Evolutionary conservation across 257 asterid genomes (phyloP).

Genomic region (Fraxinus quadrangulata): DNA sequence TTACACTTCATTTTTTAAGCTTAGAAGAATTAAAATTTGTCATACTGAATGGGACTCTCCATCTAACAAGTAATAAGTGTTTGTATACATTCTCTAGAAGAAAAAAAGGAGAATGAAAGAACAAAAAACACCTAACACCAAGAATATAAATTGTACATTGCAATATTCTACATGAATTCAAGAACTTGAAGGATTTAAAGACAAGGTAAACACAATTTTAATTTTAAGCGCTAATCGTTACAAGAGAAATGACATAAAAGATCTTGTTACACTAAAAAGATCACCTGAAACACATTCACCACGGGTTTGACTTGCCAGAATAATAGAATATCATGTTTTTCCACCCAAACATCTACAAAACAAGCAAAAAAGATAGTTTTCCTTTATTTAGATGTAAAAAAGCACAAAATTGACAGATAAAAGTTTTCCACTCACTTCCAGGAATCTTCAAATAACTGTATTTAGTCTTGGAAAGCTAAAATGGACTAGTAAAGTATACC

Average conservation of each 20-base stretch:
- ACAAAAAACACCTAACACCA: neutral
- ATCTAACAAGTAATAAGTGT: neutral
- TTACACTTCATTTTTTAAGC: neutral
- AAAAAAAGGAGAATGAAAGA: neutral
- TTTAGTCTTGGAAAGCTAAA: conserved; percentile 9
- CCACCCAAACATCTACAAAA: conserved; percentile 75
- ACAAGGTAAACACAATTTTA: conserved; percentile 8
- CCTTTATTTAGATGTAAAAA: conserved; percentile 11
- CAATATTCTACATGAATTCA: neutral
- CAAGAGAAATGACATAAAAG: neutral
- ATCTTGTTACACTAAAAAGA: conserved; percentile 13
- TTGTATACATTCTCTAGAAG: neutral
- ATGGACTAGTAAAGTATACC: conserved; percentile 39
- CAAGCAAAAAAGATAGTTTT: conserved; percentile 23
- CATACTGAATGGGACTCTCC: neutral
- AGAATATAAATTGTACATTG: neutral
- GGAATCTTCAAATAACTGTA: conserved; percentile 4
- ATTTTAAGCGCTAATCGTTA: neutral
- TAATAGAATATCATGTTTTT: conserved; percentile 71
- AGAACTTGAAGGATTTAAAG: neutral
- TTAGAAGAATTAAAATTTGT: neutral
- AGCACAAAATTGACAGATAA: neutral
- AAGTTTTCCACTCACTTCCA: neutral
- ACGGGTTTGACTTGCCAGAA: conserved; percentile 98
- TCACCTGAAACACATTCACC: conserved; percentile 93